These are phyloP conservation scores for Erigeron canadensis DNA, from an alignment of 129 eudicot genomes.

Conservation along the genomic window DNA sequence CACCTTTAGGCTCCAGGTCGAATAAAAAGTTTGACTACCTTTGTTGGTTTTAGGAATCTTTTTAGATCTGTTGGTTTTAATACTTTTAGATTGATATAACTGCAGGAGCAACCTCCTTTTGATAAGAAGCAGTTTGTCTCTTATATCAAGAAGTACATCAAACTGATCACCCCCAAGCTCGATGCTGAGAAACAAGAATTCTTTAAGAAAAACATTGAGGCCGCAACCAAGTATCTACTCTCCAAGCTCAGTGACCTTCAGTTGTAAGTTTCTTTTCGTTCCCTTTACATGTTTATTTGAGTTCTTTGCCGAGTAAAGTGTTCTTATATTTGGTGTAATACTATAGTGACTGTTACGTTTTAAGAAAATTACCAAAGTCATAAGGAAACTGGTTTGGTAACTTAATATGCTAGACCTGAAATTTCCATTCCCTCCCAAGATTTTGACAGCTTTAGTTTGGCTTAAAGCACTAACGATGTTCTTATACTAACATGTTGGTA, in stretches of 20 bases:
- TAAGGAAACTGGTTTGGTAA: neutral
- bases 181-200: slow-evolving; percentile 50
- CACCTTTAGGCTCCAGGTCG: slow-evolving; percentile 88
- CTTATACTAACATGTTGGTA: no score
- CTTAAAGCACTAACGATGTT: neutral
- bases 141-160: slow-evolving; percentile 71
- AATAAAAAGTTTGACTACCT: neutral
- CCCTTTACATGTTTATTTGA: neutral
- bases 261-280: slow-evolving; percentile 46
- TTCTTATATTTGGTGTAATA: neutral
- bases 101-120: slow-evolving; percentile 83
- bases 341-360: neutral
- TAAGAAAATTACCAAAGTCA: neutral
- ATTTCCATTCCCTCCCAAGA: neutral
- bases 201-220: slow-evolving; percentile 63
- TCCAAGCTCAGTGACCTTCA: slow-evolving; percentile 73
- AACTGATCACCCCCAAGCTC: slow-evolving; percentile 59
- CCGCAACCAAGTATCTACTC: slow-evolving; percentile 65
- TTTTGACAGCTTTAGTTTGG: neutral
- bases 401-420: neutral
- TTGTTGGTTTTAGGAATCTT: neutral
- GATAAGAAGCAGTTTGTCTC: slow-evolving; percentile 77
- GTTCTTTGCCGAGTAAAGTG: neutral
- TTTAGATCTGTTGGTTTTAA: neutral
- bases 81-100: neutral